Percentiles rank a stretch among this genome's conserved stretches.
These are phyloP conservation scores for Heterobasidion parviporum DNA, from an alignment of 1,284 basidiomycete species.

Conservation along the genomic window DNA sequence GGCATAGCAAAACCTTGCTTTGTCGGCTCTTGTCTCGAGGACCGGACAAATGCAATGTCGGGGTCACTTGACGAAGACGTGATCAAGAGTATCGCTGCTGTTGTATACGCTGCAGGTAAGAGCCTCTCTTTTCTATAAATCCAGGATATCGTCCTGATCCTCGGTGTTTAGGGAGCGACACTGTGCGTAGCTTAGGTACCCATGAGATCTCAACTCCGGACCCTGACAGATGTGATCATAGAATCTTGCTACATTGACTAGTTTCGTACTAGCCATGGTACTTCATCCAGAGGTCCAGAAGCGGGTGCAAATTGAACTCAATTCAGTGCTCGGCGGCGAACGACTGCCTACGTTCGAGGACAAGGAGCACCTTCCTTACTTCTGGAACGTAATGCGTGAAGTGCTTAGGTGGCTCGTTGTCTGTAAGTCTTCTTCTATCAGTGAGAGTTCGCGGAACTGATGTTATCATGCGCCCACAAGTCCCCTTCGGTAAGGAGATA, in stretches of 20 bases:
- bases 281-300: constrained; percentile 29
- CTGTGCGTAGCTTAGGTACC: not conserved
- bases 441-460: not conserved
- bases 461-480: not conserved
- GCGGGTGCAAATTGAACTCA: constrained; percentile 33
- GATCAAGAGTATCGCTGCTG: not conserved
- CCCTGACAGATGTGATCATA: constrained; percentile 11
- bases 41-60: not conserved
- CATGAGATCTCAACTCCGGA: not conserved
- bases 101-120: not conserved
- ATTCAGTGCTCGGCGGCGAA: constrained; percentile 26
- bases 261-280: constrained; percentile 31
- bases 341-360: constrained; percentile 35
- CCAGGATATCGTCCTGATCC: not conserved
- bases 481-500: not conserved
- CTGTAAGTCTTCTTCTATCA: not conserved
- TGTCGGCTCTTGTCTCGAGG: not conserved
- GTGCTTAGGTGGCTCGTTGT: constrained; percentile 17
- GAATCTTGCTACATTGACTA: constrained; percentile 32
- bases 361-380: constrained; percentile 27
- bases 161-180: not conserved
- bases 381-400: constrained; percentile 33
- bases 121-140: not conserved
- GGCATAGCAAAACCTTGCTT: not conserved
- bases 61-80: not conserved